These are phyloP conservation scores for Ambrosiella beaveri DNA, from an alignment of 2,329 filamentous ascomycete species.

Conservation along the genomic window DNA sequence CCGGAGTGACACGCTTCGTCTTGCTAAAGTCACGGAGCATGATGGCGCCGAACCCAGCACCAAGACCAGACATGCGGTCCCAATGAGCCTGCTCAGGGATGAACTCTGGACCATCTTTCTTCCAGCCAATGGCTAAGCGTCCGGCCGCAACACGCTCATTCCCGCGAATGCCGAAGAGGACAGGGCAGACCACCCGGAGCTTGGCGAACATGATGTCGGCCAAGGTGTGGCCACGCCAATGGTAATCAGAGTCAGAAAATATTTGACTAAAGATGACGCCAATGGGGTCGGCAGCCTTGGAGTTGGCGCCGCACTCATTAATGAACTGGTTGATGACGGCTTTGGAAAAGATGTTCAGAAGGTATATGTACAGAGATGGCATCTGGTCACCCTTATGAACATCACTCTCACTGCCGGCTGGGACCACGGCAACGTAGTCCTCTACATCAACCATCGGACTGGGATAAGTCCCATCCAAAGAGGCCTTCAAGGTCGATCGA, in stretches of 20 bases:
- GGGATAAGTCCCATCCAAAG: slow-evolving; percentile 23
- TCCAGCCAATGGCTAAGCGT: slow-evolving; percentile 56
- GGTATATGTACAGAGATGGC: slow-evolving; percentile 52
- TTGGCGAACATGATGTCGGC: slow-evolving; percentile 79
- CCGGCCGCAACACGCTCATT: slow-evolving; percentile 56
- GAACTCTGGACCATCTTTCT: slow-evolving; percentile 40
- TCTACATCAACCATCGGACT: slow-evolving; percentile 36
- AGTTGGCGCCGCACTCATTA: slow-evolving; percentile 45
- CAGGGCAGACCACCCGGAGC: slow-evolving; percentile 61
- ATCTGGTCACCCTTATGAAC: slow-evolving; percentile 34
- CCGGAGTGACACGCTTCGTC: slow-evolving; percentile 52
- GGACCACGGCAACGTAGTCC: slow-evolving; percentile 31
- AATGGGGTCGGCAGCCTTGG: slow-evolving; percentile 55
- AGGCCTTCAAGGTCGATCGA: slow-evolving; percentile 33
- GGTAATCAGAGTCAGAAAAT: slow-evolving; percentile 51
- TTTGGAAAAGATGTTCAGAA: slow-evolving; percentile 63
- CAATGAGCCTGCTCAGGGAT: slow-evolving; percentile 55
- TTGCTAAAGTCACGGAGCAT: slow-evolving; percentile 67
- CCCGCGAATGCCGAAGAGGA: slow-evolving; percentile 69
- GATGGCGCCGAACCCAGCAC: slow-evolving; percentile 67
- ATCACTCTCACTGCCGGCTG: slow-evolving; percentile 31
- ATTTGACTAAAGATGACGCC: slow-evolving; percentile 61
- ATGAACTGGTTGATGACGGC: slow-evolving; percentile 52
- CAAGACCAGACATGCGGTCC: slow-evolving; percentile 69
- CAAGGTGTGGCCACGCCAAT: slow-evolving; percentile 49